A percentile compares a stretch with the other conserved stretches of the same genome.
Evolutionary conservation across 306 rosid genomes (phyloP).

Genomic region (Begonia masoniana): DNA sequence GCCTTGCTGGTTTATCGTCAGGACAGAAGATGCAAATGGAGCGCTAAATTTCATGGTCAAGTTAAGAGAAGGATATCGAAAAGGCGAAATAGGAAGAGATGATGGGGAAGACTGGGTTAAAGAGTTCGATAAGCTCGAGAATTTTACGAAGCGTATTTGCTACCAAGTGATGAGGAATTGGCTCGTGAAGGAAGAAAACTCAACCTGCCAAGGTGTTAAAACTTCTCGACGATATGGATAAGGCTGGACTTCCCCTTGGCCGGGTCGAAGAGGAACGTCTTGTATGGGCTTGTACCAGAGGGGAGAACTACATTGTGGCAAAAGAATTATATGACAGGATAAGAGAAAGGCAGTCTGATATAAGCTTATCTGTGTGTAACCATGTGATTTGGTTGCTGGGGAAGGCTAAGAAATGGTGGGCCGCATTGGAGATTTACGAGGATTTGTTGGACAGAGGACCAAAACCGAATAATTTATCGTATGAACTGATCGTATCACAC

Average conservation of each 20-base stretch:
- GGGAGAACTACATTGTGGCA: slow-evolving; percentile 54
- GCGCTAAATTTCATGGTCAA: slow-evolving; percentile 58
- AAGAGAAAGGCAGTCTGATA: slow-evolving; percentile 42
- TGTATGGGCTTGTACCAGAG: slow-evolving; percentile 90
- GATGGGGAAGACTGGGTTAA: slow-evolving; percentile 53
- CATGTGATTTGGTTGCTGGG: slow-evolving; percentile 94
- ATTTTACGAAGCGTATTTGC: slow-evolving; percentile 60
- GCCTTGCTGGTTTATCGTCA: slow-evolving; percentile 63
- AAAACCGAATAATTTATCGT: slow-evolving; percentile 69
- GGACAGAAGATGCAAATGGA: slow-evolving; percentile 69
- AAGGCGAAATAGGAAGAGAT: slow-evolving; percentile 45
- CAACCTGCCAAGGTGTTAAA: slow-evolving; percentile 44
- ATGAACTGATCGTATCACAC: slow-evolving; percentile 69
- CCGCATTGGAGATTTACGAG: slow-evolving; percentile 84
- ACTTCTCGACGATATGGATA: slow-evolving; percentile 60
- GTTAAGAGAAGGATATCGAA: slow-evolving; percentile 48
- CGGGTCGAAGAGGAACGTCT: slow-evolving; percentile 57
- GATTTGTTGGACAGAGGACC: slow-evolving; percentile 93
- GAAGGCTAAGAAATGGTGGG: slow-evolving; percentile 96
- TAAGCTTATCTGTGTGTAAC: slow-evolving; percentile 80
- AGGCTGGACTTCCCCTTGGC: slow-evolving; percentile 43
- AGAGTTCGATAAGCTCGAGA: slow-evolving; percentile 55
- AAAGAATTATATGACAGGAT: slow-evolving; percentile 68
- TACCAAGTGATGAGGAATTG: slow-evolving; percentile 88
- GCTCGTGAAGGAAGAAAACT: slow-evolving; percentile 46